Evolutionary conservation across 1,284 basidiomycete species (phyloP), one percentile per base, ranked within the genome.

Genomic region (Singerocomus rubriflavus): DNA sequence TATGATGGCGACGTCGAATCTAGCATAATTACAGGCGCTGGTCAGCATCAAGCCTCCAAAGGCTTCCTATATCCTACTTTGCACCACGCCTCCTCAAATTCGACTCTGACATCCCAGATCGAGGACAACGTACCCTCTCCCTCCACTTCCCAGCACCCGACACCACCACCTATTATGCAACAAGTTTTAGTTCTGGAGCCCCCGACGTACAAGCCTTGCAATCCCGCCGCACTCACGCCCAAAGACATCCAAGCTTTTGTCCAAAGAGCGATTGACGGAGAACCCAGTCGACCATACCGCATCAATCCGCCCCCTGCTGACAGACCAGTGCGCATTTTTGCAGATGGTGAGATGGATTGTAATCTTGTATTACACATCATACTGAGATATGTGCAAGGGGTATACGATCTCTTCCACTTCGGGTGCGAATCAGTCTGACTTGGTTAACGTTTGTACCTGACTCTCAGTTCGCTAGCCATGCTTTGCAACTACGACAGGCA

Each of bases 351-450:
- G 71, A 62, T 10, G 21, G 2, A 58, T 58, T 32, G 50, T 36
- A 7, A 30, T 21, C 25, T 21, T 39, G 1, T 45, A 30, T 46
- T 40, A 33, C n/a, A 14, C 40, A 26, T 16, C 56, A 61, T 29
- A 11, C 38, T 64, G 29, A 64, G 49, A 55, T 36, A 25, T 44
- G n/a, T 32, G 32, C 25, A 54, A 88, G 85, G 91, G 36, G 93
- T 95, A 12, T 95, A 95, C 64, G 93, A 97, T 71, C 77, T 96
- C 43, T 97, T 97, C 73, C 93, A 98, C 71, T 96, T 93, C 67
- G 93, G 91, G 85, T 92, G 68, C 59, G 80, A 57, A 12, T n/a
- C 25, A 5, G 34, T 50, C 33, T 21, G 31, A 35, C 51, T 36
- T 36, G 17, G 25, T 17, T 31, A 34, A 34, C 30, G 50, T 46